Base-by-base conservation (phyloP, 768 basidiomycete species). In the Leccinum ochraceum region DNA sequence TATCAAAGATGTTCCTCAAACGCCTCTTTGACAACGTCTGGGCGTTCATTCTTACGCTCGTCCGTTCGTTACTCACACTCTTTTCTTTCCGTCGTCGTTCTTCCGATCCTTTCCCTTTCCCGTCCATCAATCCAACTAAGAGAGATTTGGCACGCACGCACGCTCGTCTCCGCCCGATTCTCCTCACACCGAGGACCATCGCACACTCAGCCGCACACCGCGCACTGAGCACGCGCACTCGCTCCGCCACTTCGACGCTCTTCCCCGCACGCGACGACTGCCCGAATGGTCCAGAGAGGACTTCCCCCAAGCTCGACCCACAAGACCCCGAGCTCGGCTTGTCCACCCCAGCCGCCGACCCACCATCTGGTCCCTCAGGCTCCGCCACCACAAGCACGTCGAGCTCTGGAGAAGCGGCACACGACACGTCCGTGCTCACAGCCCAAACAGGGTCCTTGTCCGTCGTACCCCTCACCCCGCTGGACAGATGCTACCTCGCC, bases 41-140 rank as follows among this genome's bases (percentile, higher is more conserved):
- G 70, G 62, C 66, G 50, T 63, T 66, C 61, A 39, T 72, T 53
- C 57, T 63, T 58, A 70, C 68, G 48, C 72, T 72, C 66, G 70
- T 68, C 57, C 71, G 56, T 48, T 74, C 72, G 11, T 51, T 72
- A 16, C 26, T 64, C 64, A 61, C 64, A 0, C 59, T 72, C 60
- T 68, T 72, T 54, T 64, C 59, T 3, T 49, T 53, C 28, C 58
- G 56, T 22, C 62, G 63, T 42, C 64, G 61, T 46, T 22, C 70
- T 0, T 24, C 61, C 8, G 61, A 67, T n/a, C 56, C 69, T 0
- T 54, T 65, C 30, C 2, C 60, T 4, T 67, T 63, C 20, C 63
- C 66, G 0, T 51, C 26, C 4, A 50, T 52, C 54, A 46, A 32
- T 32, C 58, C 42, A 54, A 36, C 56, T 0, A 57, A 53, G 1